Percentiles rank a stretch among this genome's conserved stretches.
These are phyloP conservation scores for Domatiomyces globalis DNA, from an alignment of 2,329 filamentous ascomycete species.

Conservation along the genomic window DNA sequence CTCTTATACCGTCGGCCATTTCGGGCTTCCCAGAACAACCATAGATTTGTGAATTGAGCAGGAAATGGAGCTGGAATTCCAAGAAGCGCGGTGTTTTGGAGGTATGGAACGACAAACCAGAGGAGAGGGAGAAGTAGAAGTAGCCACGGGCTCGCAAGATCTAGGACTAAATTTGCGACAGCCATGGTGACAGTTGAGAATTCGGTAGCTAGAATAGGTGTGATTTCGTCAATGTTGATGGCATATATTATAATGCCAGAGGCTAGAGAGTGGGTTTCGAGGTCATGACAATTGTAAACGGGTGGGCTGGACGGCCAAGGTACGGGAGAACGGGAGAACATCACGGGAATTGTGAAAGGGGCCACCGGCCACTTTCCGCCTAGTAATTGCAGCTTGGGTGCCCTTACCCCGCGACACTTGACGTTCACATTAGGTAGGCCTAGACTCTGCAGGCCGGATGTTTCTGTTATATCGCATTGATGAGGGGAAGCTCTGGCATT, in stretches of 20 bases:
- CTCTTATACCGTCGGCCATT: slow-evolving; percentile 48
- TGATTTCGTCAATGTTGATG: background rate
- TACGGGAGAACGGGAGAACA: background rate
- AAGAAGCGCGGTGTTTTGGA: slow-evolving; percentile 40
- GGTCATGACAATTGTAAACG: background rate
- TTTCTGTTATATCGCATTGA: background rate
- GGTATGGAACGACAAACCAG: slow-evolving; percentile 45
- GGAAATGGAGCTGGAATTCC: slow-evolving; percentile 38
- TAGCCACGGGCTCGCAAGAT: slow-evolving; percentile 20
- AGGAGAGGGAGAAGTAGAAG: slow-evolving; percentile 38
- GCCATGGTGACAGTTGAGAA: background rate
- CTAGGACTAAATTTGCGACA: background rate
- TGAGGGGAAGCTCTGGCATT: background rate
- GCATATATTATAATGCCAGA: background rate
- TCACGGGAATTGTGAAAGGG: background rate
- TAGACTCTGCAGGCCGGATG: background rate
- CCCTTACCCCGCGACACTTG: background rate
- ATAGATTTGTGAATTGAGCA: slow-evolving; percentile 60
- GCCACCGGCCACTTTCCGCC: too few species aligned
- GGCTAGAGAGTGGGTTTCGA: background rate
- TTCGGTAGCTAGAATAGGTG: background rate
- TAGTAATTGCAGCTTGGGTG: background rate
- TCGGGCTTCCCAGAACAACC: slow-evolving; percentile 57
- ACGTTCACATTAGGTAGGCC: background rate
- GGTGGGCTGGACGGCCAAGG: background rate